Base-by-base conservation (phyloP, 495 filamentous ascomycete species). In the Filosporella fistucella region DNA sequence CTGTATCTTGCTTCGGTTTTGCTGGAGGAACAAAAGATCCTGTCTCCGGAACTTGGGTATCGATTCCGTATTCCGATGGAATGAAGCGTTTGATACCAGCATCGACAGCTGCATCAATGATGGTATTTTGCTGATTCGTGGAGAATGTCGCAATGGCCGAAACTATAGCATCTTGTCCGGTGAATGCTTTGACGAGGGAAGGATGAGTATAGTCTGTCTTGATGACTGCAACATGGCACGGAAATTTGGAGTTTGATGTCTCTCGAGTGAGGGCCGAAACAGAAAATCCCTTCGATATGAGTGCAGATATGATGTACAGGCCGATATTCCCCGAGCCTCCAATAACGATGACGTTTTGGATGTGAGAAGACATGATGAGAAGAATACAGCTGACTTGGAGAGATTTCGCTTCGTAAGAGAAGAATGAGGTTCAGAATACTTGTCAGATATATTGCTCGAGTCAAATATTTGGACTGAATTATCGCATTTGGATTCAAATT, bases 1-100 rank as follows among this genome's bases (percentile, higher is more conserved):
- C 24, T 14, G 14, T 20, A 4, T 30, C 24, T 8, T 1, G 17
- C 41, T 43, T 43, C 4, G 3, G 24, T 2, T 14, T 30, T 9
- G 28, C 24, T 3, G 3, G 24, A 33, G 67, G 47, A 1, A 70
- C 40, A 0, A 74, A 52, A 5, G 53, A 33, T 1, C 47, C 16
- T 2, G 56, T 50, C 10, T 68, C 59, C 8, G 60, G 52, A 42
- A n/a, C n/a, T n/a, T n/a, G n/a, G n/a, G 61, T 65, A 43, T 78
- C 59, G 12, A 3, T 37, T n/a, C 83, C 84, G 47, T 76, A 88
- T 47, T 85, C 80, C 16, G 73, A 76, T 0, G 82, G 83, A 24
- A 88, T 65, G 50, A 82, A 80, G 17, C 80, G 72, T 56, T 71
- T 65, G 1, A 86, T 77, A 10, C 72, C 69, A 0, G 76, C 80